Base-by-base conservation (phyloP, 176 grass and related monocot genomes). In the Eleusine coracana region DNA sequence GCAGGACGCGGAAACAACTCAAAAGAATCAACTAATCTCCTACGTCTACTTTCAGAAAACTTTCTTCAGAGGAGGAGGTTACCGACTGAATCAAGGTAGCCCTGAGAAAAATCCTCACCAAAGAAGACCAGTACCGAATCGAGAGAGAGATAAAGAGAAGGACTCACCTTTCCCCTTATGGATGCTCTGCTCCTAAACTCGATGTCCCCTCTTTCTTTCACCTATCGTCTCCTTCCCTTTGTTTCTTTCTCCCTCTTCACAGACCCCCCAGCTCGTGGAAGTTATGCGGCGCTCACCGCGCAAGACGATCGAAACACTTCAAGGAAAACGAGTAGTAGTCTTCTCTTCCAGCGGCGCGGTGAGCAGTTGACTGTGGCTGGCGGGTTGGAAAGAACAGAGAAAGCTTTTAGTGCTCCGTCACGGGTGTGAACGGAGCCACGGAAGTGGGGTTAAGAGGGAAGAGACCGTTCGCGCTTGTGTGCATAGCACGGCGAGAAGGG, bases 241-340 rank as follows among this genome's bases (percentile, higher is more conserved):
- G 60, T 36, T 62, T 14, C 65, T 65, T 38, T 10, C 70, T 51
- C 70, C 82, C 44, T 14, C 23, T 25, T 17, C 63, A 28, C 34
- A 44, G 27, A 10, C 44, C 71, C 74, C 41, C 1, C 51, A 54
- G 68, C 73, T 62, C 79, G 54, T 3, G 80, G 74, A 90, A 79
- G 84, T 83, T 90, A 40, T 62, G 82, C 70, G 50, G 70, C 70
- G n/a, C 51, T 79, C 29, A 37, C 68, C 67, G 59, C 39, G 79
- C 79, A 44, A 48, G 41, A 58, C 66, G 66, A 58, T 66, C 66
- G n/a, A 54, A 16, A 21, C 46, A 40, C 77, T 37, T 4, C 3
- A 69, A 69, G 1, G 50, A 69, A 66, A 75, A n/a, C 68, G 11
- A 41, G 31, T 34, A 34, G 31, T 34, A 34, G 59, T 12, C 70